phyloP scores from a whole-genome alignment of 371 early-diverging fungal genomes.

The Mucor mucedo region DNA sequence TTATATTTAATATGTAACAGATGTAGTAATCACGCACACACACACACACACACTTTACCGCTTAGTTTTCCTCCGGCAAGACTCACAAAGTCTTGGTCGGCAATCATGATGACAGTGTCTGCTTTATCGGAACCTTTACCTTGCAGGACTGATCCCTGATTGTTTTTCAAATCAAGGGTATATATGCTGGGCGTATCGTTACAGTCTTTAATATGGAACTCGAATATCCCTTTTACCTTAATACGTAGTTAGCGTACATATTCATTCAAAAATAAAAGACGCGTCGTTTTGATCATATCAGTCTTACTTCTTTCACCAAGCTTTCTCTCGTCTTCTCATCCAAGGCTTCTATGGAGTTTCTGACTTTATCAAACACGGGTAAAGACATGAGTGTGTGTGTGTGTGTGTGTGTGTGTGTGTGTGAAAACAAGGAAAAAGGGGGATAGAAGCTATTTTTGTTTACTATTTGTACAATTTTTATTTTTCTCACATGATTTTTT shows the following conservation, averaged over 20 bases:
- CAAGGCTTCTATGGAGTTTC: background rate
- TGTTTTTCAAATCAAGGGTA: constrained; percentile 75
- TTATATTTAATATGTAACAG: too few relatives aligned
- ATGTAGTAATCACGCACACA: background rate
- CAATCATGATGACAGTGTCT: constrained; percentile 64
- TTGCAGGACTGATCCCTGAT: constrained; percentile 51
- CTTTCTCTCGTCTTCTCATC: background rate
- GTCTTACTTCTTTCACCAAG: background rate
- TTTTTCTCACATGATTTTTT: too few relatives aligned
- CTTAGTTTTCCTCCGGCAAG: constrained; percentile 82
- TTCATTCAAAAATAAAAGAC: too few relatives aligned
- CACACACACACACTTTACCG: constrained; percentile 35
- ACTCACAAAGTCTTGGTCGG: constrained; percentile 83
- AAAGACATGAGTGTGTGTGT: background rate
- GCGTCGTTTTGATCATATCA: too few relatives aligned
- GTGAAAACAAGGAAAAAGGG: background rate
- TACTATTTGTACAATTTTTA: too few relatives aligned
- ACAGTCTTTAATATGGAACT: constrained; percentile 74
- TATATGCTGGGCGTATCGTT: constrained; percentile 61
- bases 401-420: background rate
- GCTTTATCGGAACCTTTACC: constrained; percentile 68
- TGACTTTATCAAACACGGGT: background rate
- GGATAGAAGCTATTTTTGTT: too few relatives aligned
- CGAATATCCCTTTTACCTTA: constrained; percentile 69
- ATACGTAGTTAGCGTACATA: too few relatives aligned